A percentile compares a stretch with the other conserved stretches of the same genome.
Conservation (phyloP, 1,284 basidiomycete species). For the Athelia sp. region DNA sequence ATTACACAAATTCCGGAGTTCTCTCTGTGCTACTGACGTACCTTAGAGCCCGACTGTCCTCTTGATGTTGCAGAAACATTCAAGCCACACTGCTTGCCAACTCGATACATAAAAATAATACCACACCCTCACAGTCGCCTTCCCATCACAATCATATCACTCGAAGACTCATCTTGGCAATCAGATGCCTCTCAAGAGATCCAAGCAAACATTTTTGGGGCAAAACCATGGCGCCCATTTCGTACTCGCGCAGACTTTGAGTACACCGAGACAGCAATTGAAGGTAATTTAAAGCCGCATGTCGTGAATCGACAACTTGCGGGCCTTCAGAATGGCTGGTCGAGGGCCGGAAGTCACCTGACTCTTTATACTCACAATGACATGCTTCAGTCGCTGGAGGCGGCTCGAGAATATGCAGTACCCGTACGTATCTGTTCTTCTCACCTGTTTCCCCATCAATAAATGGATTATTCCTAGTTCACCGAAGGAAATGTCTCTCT, state of each 20-base stretch:
- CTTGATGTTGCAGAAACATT: no score
- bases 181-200: not conserved
- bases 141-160: not conserved
- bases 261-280: conserved; percentile 17
- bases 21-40: no score
- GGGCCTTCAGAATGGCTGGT: conserved; percentile 10
- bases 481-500: conserved; percentile 8
- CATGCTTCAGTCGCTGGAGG: conserved; percentile 11
- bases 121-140: not conserved
- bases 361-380: conserved; percentile 13
- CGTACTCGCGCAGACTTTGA: conserved; percentile 19
- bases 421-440: conserved; percentile 10
- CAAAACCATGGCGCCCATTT: conserved; percentile 24
- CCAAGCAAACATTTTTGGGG: not conserved
- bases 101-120: not conserved
- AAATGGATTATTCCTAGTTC: conserved; percentile 11
- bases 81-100: no score
- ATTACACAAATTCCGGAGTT: no score
- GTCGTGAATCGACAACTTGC: conserved; percentile 14
- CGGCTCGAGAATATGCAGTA: conserved; percentile 12
- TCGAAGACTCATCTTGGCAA: not conserved
- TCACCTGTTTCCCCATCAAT: no score
- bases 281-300: conserved; percentile 9
- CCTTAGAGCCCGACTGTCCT: no score
- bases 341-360: conserved; percentile 6